phyloP scores from a whole-genome alignment of 2,329 filamentous ascomycete genomes.

The Aspergillus transmontanensis region DNA sequence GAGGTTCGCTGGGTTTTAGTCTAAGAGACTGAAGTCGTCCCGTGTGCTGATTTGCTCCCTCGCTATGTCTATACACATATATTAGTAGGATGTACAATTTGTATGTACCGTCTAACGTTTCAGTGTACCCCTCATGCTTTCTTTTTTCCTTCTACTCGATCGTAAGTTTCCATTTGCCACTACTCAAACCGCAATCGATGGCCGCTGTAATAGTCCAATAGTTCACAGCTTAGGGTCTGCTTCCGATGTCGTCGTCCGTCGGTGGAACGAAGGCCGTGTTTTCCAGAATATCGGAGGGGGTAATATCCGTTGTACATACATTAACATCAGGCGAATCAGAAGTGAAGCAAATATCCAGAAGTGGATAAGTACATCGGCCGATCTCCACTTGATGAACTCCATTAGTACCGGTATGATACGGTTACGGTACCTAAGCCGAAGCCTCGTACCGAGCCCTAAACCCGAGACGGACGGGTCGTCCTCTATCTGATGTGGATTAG shows the following conservation, averaged over 20 bases:
- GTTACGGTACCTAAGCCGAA: conserved; percentile 1
- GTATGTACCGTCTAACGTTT: not conserved
- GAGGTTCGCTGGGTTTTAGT: not conserved
- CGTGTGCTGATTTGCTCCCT: not conserved
- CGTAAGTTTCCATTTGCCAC: not conserved
- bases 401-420: not conserved
- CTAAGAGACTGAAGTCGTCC: not conserved
- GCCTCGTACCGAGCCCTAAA: conserved; percentile 1
- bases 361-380: not conserved
- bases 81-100: not conserved
- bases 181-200: not conserved
- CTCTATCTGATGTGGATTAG: not conserved
- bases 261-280: not conserved
- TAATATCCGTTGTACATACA: not conserved
- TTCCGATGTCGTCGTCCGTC: not conserved
- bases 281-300: conserved; percentile 4
- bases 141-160: not conserved
- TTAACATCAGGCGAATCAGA: not conserved
- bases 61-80: not conserved
- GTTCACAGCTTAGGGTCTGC: not conserved
- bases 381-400: not conserved
- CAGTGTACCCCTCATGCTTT: not conserved
- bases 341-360: not conserved
- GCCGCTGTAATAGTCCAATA: not conserved
- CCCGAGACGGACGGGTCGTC: not conserved